Base-by-base conservation (phyloP, 2,329 filamentous ascomycete genomes). In the Fusarium sp. region DNA sequence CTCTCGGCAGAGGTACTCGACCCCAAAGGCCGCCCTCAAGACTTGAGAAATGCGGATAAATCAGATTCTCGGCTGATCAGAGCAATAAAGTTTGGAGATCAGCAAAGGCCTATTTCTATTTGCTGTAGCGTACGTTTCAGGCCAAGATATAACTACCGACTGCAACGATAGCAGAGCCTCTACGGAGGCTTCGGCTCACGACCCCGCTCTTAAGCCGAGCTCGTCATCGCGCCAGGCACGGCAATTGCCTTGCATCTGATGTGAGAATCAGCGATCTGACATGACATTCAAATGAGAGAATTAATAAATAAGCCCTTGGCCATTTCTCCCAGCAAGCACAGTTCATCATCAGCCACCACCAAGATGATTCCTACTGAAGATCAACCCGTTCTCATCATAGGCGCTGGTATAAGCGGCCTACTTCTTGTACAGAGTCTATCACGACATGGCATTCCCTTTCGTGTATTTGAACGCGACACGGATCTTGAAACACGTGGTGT, bases 401-500 rank as follows among this genome's bases (percentile, higher is more conserved):
- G 82, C 28, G 82, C 82, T 18, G 83, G 82, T 4, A 78, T 84
- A 61, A 82, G 81, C 54, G 82, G 82, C 18, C 70, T 84, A 6
- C 68, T 83, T 10, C 81, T 84, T 11, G 82, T 82, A 8, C 82
- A 84, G 69, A 67, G 78, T 17, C 75, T 84, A 7, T 78, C 77
- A 56, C 79, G 74, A 32, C 66, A 76, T n/a, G 73, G 65, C 15
- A 76, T 87, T 11, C 78, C 83, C 9, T 88, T 85, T 74, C 83
- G 79, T 35, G 82, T 90, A 57, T 90, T 88, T 73, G 88, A 90
- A 76, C 85, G 87, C n/a, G 85, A 88, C 71, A 65, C 77, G 10
- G 83, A 86, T 45, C 82, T 87, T 47, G 82, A 80, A 64, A 83
- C 83, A 35, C 87, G 85, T 38, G 87, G 81, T 26, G 82, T 85